phyloP scores from a whole-genome alignment of 176 grass and related monocot genomes.

The Eleusine indica region DNA sequence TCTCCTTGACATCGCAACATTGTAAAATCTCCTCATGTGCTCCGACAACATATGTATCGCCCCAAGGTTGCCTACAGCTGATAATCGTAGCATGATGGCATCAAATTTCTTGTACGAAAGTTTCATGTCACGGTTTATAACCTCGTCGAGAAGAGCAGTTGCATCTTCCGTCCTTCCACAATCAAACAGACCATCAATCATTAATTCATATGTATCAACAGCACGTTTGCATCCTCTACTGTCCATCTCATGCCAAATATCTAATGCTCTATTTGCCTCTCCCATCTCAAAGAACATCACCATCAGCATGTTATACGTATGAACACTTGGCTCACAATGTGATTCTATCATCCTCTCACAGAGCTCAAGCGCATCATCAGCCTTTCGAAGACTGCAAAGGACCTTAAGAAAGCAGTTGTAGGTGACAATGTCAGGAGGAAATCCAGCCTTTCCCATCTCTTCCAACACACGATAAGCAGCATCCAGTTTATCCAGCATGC shows the following conservation, averaged over 20 bases:
- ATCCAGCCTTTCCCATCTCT: slow-evolving; percentile 84
- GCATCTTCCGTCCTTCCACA: slow-evolving; percentile 70
- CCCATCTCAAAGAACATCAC: slow-evolving; percentile 86
- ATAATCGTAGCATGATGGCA: slow-evolving; percentile 69
- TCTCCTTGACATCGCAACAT: slow-evolving; percentile 84
- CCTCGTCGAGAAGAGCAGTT: slow-evolving; percentile 66
- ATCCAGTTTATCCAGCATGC: slow-evolving; percentile 65
- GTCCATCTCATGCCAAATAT: slow-evolving; percentile 90
- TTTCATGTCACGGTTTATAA: slow-evolving; percentile 76
- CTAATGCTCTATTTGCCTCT: slow-evolving; percentile 63
- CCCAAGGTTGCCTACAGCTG: slow-evolving; percentile 66
- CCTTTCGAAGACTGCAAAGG: slow-evolving; percentile 77
- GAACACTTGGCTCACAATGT: slow-evolving; percentile 85
- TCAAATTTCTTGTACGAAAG: slow-evolving; percentile 78
- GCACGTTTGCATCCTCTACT: slow-evolving; percentile 59
- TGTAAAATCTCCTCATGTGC: slow-evolving; percentile 95
- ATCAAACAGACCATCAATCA: slow-evolving; percentile 87
- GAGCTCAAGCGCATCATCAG: slow-evolving; percentile 56
- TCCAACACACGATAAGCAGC: slow-evolving; percentile 74
- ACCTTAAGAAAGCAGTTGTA: slow-evolving; percentile 97
- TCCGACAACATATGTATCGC: slow-evolving; percentile 79
- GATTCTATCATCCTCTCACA: slow-evolving; percentile 79
- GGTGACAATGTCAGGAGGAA: slow-evolving; percentile 88
- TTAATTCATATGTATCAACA: slow-evolving; percentile 76
- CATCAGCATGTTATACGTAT: slow-evolving; percentile 95